Conservation (phyloP, 352 stramenopile genomes). For the Globisporangium radiosum region DNA sequence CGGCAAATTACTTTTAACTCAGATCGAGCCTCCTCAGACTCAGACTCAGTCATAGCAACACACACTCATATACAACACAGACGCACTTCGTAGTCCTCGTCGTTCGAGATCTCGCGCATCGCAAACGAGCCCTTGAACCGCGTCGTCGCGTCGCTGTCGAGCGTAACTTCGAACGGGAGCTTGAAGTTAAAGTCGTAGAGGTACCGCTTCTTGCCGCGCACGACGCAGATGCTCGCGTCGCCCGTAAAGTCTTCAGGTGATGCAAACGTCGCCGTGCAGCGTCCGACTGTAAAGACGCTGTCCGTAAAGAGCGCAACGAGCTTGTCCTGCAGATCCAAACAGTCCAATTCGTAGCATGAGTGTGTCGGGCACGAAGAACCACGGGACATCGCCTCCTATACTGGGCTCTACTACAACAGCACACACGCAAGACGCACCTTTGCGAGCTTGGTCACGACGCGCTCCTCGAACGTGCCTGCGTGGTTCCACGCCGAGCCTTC, state of each 20-base stretch:
- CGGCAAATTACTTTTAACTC: no score
- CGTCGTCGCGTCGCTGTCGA: slow-evolving; percentile 27
- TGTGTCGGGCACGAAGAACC: no score
- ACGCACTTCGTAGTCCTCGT: slow-evolving; percentile 80
- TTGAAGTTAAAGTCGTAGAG: slow-evolving; percentile 86
- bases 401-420: no score
- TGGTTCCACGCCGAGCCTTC: slow-evolving; percentile 89
- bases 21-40: no score
- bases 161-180: slow-evolving; percentile 56
- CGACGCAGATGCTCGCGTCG: slow-evolving; percentile 84
- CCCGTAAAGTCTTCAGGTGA: slow-evolving; percentile 64
- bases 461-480: slow-evolving; percentile 89
- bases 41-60: no score
- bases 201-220: slow-evolving; percentile 85
- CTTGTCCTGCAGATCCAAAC: slow-evolving; percentile 29
- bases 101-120: slow-evolving; percentile 84
- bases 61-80: neutral
- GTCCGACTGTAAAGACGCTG: slow-evolving; percentile 32
- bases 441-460: slow-evolving; percentile 82
- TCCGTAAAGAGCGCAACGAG: slow-evolving; percentile 45
- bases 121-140: slow-evolving; percentile 61
- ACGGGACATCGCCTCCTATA: no score
- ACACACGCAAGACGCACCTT: slow-evolving; percentile 19
- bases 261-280: slow-evolving; percentile 40
- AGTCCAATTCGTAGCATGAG: no score